phyloP scores from a whole-genome alignment of 176 grass and related monocot genomes.

The Carex pumila region DNA sequence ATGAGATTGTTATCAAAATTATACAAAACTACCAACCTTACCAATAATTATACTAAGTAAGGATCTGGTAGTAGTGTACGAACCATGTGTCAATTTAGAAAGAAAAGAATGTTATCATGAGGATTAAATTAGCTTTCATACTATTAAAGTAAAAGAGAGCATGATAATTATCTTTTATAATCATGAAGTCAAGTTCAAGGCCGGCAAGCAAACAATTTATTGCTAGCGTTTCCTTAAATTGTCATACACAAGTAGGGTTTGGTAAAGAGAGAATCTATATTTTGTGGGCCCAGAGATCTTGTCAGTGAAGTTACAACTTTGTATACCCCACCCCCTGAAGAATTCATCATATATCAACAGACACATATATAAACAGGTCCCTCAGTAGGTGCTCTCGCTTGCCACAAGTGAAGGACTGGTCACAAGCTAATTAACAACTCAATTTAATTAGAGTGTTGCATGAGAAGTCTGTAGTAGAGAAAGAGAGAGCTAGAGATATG shows the following conservation, averaged over 20 bases:
- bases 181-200: not conserved
- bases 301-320: not conserved
- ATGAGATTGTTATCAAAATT: not conserved
- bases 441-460: not conserved
- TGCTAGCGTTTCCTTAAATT: not conserved
- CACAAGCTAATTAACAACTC: not conserved
- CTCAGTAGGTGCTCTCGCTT: not conserved
- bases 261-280: constrained; percentile 23
- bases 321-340: not conserved
- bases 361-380: constrained; percentile 17
- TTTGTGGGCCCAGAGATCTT: constrained; percentile 1
- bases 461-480: not conserved
- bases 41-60: not conserved
- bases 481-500: not conserved
- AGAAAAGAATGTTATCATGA: not conserved
- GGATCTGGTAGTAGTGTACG: not conserved
- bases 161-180: not conserved
- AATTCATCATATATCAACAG: constrained; percentile 7
- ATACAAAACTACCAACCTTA: not conserved
- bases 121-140: not conserved
- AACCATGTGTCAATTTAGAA: not conserved
- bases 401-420: not conserved
- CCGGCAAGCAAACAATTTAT: not conserved
- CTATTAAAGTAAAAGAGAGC: not conserved
- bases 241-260: constrained; percentile 1